A percentile compares a stretch with the other conserved stretches of the same genome.
These are phyloP conservation scores for Penicillium lagena DNA, from an alignment of 495 filamentous ascomycete species.

Conservation along the genomic window DNA sequence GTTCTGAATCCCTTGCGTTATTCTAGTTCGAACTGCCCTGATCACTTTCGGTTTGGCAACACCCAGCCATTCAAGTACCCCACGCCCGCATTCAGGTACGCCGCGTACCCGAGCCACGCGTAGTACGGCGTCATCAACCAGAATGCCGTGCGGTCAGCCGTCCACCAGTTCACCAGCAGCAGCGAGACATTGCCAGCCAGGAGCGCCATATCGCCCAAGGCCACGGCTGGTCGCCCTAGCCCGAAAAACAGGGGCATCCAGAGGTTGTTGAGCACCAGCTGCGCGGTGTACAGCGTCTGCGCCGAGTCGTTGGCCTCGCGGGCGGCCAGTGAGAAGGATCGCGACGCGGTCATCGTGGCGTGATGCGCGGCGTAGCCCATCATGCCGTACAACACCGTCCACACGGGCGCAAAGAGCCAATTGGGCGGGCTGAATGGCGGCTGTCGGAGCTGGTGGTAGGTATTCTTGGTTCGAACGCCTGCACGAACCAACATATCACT, in stretches of 20 bases:
- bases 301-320: conserved; percentile 18
- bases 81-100: conserved; percentile 14
- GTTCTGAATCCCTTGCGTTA: background rate
- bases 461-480: conserved; percentile 52
- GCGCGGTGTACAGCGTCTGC: conserved; percentile 70
- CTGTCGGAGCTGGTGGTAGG: conserved; percentile 64
- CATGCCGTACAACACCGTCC: conserved; percentile 77
- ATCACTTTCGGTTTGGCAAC: conserved; percentile 5
- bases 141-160: conserved; percentile 63
- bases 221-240: conserved; percentile 60
- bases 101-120: conserved; percentile 74
- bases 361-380: conserved; percentile 89
- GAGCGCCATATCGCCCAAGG: conserved; percentile 67
- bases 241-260: conserved; percentile 97
- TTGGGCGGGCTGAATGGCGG: conserved; percentile 76
- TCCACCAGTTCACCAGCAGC: conserved; percentile 66
- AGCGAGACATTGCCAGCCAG: conserved; percentile 64
- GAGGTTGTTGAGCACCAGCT: conserved; percentile 74
- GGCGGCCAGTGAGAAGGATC: conserved; percentile 28
- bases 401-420: conserved; percentile 74
- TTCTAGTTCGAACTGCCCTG: conserved; percentile 1
- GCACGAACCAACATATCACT: background rate
- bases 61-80: conserved; percentile 16
- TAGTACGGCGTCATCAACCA: conserved; percentile 74
- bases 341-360: conserved; percentile 48